Evolutionary conservation across 805 yeast species (phyloP).

Genomic region (Grigorovia transvaalensis): DNA sequence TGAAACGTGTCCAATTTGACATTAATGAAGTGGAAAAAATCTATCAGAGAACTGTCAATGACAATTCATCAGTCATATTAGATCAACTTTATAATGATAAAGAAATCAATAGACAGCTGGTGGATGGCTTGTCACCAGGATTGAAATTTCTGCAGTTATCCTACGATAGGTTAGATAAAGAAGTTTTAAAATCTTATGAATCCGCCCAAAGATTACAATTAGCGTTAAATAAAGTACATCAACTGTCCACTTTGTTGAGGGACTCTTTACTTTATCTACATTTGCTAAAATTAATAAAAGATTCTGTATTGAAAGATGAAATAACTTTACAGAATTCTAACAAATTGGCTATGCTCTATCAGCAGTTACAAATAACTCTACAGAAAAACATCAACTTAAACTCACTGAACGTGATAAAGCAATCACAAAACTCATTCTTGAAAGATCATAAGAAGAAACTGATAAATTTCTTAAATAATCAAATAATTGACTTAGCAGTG

Average conservation of each 20-base stretch:
- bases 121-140: slow-evolving; percentile 14
- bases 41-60: slow-evolving; percentile 14
- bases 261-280: slow-evolving; percentile 23
- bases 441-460: slow-evolving; percentile 16
- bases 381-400: slow-evolving; percentile 20
- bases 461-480: not conserved
- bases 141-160: slow-evolving; percentile 23
- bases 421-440: slow-evolving; percentile 13
- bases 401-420: slow-evolving; percentile 20
- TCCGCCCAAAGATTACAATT: slow-evolving; percentile 21
- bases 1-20: slow-evolving; percentile 23
- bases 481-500: not conserved
- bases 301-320: slow-evolving; percentile 2
- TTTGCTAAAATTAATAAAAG: slow-evolving; percentile 16
- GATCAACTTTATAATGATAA: slow-evolving; percentile 16
- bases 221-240: slow-evolving; percentile 26
- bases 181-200: slow-evolving; percentile 23
- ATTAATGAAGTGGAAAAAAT: slow-evolving; percentile 19
- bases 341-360: slow-evolving; percentile 18
- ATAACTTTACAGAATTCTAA: not conserved
- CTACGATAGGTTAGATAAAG: slow-evolving; percentile 22
- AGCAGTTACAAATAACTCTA: slow-evolving; percentile 18
- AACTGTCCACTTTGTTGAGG: slow-evolving; percentile 24
- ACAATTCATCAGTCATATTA: slow-evolving; percentile 16
- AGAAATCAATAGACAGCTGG: slow-evolving; percentile 7